Conservation (phyloP, 495 filamentous ascomycete genomes). For the Tuber brumale region DNA sequence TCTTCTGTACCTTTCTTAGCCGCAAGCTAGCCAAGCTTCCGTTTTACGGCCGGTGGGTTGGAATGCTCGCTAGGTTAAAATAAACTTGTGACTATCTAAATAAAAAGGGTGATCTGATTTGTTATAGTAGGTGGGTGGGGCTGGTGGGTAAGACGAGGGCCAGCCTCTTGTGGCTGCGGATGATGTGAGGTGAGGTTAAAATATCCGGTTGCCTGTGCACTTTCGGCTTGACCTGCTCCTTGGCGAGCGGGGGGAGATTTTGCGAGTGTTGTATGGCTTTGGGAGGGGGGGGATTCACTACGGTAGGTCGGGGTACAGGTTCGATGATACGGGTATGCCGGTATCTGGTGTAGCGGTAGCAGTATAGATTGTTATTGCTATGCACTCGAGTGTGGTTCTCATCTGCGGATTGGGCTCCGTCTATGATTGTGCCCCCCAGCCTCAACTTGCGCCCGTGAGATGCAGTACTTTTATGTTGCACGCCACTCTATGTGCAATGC, state of each 20-base stretch:
- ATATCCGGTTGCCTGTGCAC: neutral
- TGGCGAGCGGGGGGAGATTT: neutral
- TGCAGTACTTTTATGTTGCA: neutral
- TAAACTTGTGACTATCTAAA: neutral
- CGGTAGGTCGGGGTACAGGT: no score
- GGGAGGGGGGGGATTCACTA: neutral
- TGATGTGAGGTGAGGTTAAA: neutral
- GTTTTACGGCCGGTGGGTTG: neutral
- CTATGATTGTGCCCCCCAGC: neutral
- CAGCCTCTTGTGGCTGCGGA: neutral
- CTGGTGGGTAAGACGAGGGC: neutral
- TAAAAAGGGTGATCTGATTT: neutral
- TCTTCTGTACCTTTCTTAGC: neutral
- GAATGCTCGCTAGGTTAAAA: neutral
- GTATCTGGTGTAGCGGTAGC: neutral
- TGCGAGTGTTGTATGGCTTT: neutral
- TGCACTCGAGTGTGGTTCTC: neutral
- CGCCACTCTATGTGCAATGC: neutral
- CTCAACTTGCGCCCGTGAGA: neutral
- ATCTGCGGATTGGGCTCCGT: neutral
- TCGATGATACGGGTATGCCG: neutral
- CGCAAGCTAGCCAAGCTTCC: neutral
- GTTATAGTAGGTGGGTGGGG: neutral
- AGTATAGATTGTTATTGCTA: neutral
- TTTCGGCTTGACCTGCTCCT: neutral